Percentiles rank a stretch among this genome's conserved stretches.
phyloP scores from a whole-genome alignment of 352 stramenopile species.

The Hyaloperonospora brassicae region DNA sequence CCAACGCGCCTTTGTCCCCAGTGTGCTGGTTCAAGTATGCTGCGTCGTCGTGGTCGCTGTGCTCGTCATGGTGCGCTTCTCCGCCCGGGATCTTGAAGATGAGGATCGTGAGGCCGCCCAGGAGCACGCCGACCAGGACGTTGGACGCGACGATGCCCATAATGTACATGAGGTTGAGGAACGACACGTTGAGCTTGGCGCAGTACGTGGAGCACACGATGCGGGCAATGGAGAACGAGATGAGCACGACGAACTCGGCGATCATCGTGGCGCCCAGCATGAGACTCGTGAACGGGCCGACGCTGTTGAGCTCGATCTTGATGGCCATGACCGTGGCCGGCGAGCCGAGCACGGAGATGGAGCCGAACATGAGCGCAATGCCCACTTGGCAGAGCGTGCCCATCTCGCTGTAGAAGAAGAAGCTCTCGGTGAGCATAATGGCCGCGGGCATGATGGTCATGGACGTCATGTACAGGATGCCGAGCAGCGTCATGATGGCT shows the following conservation, averaged over 20 bases:
- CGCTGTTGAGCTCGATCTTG: slow-evolving; percentile 67
- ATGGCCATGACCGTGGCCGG: slow-evolving; percentile 64
- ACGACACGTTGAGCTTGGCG: slow-evolving; percentile 44
- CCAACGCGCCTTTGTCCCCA: slow-evolving; percentile 10
- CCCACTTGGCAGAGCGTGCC: slow-evolving; percentile 31
- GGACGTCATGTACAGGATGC: slow-evolving; percentile 34
- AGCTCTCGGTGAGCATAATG: slow-evolving; percentile 23
- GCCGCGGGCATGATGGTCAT: slow-evolving; percentile 41
- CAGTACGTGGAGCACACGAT: slow-evolving; percentile 62
- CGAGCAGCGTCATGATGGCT: slow-evolving; percentile 42
- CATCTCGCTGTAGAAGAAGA: slow-evolving; percentile 49
- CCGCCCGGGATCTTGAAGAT: slow-evolving; percentile 54
- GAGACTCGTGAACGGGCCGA: slow-evolving; percentile 62
- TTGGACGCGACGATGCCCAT: slow-evolving; percentile 48
- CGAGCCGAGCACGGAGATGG: slow-evolving; percentile 51
- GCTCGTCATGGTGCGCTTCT: slow-evolving; percentile 9
- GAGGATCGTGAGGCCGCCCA: slow-evolving; percentile 37
- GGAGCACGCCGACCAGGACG: slow-evolving; percentile 34
- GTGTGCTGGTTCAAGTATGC: slow-evolving; percentile 22
- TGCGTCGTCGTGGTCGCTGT: background rate
- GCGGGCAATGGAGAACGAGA: slow-evolving; percentile 57
- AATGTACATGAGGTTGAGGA: slow-evolving; percentile 48
- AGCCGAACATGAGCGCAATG: slow-evolving; percentile 28
- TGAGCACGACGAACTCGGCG: slow-evolving; percentile 59
- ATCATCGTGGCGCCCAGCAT: slow-evolving; percentile 68